These are phyloP conservation scores for Phytophthora pluvialis DNA, from an alignment of 352 stramenopile genomes.

Conservation along the genomic window DNA sequence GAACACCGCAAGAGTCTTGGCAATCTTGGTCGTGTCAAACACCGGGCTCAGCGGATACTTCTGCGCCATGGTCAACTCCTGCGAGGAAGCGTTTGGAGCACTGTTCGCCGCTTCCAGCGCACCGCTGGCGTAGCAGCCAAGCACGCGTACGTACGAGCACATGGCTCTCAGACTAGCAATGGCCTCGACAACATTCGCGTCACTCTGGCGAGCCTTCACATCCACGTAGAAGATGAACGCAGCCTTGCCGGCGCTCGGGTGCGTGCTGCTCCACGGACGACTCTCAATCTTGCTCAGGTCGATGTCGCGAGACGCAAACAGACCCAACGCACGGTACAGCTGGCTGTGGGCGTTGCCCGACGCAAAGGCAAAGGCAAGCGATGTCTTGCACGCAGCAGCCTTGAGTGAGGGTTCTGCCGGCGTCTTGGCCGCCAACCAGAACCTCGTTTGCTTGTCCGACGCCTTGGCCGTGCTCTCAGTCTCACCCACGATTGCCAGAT, in stretches of 20 bases:
- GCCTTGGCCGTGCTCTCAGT: conserved; percentile 37
- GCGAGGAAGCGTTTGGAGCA: conserved; percentile 2
- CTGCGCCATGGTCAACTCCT: conserved; percentile 47
- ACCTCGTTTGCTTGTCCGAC: conserved; percentile 72
- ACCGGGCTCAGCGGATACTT: conserved; percentile 81
- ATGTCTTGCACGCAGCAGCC: conserved; percentile 62
- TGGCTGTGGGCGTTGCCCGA: conserved; percentile 65
- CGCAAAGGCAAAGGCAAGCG: conserved; percentile 74
- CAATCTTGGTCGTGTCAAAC: conserved; percentile 80
- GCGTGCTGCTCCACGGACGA: conserved; percentile 46
- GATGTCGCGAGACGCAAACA: conserved; percentile 68
- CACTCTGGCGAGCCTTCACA: conserved; percentile 61
- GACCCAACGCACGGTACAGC: conserved; percentile 66
- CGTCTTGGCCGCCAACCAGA: conserved; percentile 84
- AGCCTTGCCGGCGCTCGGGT: conserved; percentile 40
- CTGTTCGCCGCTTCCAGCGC: conserved; percentile 11
- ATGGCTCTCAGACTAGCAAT: conserved; percentile 80
- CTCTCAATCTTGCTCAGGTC: conserved; percentile 79
- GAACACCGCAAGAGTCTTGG: conserved; percentile 95
- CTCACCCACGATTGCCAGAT: conserved; percentile 70
- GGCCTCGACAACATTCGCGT: conserved; percentile 70
- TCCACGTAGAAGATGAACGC: conserved; percentile 82
- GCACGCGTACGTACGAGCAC: conserved; percentile 81
- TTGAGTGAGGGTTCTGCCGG: conserved; percentile 26
- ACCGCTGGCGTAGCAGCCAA: conserved; percentile 83